Evolutionary conservation across 2,329 filamentous ascomycete genomes (phyloP).

Genomic region (Apiospora malaysiana): DNA sequence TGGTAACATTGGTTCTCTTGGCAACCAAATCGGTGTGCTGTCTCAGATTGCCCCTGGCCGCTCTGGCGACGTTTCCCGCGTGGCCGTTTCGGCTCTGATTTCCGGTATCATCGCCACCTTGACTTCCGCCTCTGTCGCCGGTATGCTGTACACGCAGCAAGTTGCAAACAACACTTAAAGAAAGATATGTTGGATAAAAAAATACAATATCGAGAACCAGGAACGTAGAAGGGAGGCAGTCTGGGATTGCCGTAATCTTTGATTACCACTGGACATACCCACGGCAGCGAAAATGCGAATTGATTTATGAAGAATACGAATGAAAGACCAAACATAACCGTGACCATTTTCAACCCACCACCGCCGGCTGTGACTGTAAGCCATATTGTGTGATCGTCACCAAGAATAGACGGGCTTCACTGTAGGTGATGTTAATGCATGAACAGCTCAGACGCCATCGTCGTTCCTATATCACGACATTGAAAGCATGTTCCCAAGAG

Average conservation of each 20-base stretch:
- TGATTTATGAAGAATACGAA: background rate
- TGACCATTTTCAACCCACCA: background rate
- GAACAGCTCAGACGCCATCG: too few relatives aligned
- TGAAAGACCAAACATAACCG: background rate
- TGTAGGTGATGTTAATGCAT: too few relatives aligned
- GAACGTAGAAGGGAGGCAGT: background rate
- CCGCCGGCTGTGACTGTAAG: background rate
- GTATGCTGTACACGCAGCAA: slow-evolving; percentile 67
- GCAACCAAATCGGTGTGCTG: slow-evolving; percentile 88
- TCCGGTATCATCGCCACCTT: slow-evolving; percentile 81
- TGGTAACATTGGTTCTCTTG: slow-evolving; percentile 86
- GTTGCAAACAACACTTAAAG: background rate
- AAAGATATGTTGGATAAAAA: too few relatives aligned
- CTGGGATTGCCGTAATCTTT: background rate
- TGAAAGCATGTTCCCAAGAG: too few relatives aligned
- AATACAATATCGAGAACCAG: background rate
- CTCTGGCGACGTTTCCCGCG: slow-evolving; percentile 74
- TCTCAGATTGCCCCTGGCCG: slow-evolving; percentile 79
- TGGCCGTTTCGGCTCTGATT: slow-evolving; percentile 78
- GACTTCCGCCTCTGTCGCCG: slow-evolving; percentile 78
- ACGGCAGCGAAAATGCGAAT: background rate
- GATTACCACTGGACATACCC: background rate
- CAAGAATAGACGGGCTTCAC: too few relatives aligned
- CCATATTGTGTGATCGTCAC: too few relatives aligned
- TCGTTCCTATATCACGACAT: too few relatives aligned